Conservation (phyloP, 345 rosid genomes). For the Syzygium jambos region DNA sequence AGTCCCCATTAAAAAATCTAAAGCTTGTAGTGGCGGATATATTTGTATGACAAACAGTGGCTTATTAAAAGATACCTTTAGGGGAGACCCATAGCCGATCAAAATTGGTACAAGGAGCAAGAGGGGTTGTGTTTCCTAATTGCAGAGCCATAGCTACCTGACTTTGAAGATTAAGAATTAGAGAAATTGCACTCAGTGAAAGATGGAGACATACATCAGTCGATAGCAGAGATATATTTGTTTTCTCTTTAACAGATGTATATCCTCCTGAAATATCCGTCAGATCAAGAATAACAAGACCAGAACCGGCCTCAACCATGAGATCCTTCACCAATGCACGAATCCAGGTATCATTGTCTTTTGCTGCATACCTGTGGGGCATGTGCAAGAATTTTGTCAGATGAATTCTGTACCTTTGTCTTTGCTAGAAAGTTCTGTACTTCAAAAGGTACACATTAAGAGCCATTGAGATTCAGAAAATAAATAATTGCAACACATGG, state of each 20-base stretch:
- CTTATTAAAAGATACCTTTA: conserved; percentile 42
- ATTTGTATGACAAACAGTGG: background rate
- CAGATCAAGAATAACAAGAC: conserved; percentile 84
- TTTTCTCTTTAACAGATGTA: conserved; percentile 86
- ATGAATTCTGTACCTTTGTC: background rate
- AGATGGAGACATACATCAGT: conserved; percentile 84
- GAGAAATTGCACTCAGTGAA: conserved; percentile 82
- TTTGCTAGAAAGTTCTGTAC: background rate
- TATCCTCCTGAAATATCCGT: conserved; percentile 89
- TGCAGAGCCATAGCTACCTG: conserved; percentile 78
- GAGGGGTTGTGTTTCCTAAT: conserved; percentile 78
- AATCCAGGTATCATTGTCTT: conserved; percentile 91
- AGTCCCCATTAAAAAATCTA: background rate
- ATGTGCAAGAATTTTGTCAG: background rate
- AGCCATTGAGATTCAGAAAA: background rate
- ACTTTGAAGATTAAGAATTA: conserved; percentile 73
- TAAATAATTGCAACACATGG: background rate
- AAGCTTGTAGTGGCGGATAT: background rate
- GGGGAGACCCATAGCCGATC: conserved; percentile 81
- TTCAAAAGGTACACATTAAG: background rate
- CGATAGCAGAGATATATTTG: conserved; percentile 72
- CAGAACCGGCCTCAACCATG: conserved; percentile 92
- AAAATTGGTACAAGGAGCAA: conserved; percentile 82
- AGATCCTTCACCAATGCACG: conserved; percentile 80
- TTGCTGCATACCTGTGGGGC: conserved; percentile 74